Evolutionary conservation across 2,329 filamentous ascomycete genomes (phyloP), one percentile per base, ranked within the genome.

Genomic region (Zymoseptoria pseudotritici): DNA sequence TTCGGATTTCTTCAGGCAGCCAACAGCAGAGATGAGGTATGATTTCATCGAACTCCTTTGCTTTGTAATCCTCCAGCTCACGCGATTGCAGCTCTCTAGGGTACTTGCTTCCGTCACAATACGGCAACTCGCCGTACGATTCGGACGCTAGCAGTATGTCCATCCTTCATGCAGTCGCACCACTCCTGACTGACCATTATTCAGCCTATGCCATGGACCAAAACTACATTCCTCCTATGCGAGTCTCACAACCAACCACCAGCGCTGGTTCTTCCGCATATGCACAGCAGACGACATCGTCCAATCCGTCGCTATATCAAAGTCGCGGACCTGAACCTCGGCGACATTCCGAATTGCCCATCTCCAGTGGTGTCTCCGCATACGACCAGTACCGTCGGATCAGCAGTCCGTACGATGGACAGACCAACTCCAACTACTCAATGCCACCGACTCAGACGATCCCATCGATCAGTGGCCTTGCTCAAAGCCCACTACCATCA

Each of bases 51-150:
- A 51, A 60, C 26, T 50, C 8, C 26, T 29, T 29, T 29, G 26
- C 50, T 53, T 59, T 36, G 22, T 29, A 46, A 50, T 31, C 57
- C 55, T 55, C 36, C 56, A 53, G 61, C 67, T 70, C 55, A 70
- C 57, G 50, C 57, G 17, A 7, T 13, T 42, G 54, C 58, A 73
- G 72, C 61, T 74, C 72, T 46, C 63, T 74, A 56, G 71, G 70
- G 26, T 72, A 70, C 62, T 66, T 74, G 22, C 70, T 73, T 54
- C 72, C 72, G 60, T 70, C 71, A 50, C 70, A 72, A 50, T 74
- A 74, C 66, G 70, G 70, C 53, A 60, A 64, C 58, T 57, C 60
- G 53, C 57, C 63, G 29, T 66, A 69, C 63, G 68, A 71, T 24
- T 69, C 68, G 10, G 69, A 73, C 54, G 61, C 63, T 24, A 64